Conservation (phyloP, 352 stramenopile genomes). For the Phytophthora meadii region DNA sequence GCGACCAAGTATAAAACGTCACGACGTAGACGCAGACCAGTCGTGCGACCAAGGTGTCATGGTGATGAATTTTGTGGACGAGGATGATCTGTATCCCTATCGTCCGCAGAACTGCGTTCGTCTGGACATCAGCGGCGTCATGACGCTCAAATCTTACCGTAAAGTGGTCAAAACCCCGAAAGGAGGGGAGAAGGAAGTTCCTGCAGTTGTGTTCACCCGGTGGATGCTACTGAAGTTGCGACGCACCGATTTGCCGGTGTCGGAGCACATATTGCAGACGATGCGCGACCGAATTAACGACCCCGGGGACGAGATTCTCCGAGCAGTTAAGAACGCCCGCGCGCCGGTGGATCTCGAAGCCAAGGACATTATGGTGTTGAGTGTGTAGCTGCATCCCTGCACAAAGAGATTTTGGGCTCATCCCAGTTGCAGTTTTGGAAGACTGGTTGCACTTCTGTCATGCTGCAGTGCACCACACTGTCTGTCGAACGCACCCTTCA, state of each 20-base stretch:
- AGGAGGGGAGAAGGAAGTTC: slow-evolving; percentile 31
- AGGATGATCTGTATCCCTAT: slow-evolving; percentile 50
- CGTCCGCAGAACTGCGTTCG: slow-evolving; percentile 32
- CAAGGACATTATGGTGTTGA: slow-evolving; percentile 28
- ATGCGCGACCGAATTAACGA: slow-evolving; percentile 46
- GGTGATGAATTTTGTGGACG: slow-evolving; percentile 45
- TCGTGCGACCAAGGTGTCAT: slow-evolving; percentile 37
- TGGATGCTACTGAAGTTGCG: slow-evolving; percentile 42
- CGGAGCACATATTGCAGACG: slow-evolving; percentile 30
- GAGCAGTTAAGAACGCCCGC: slow-evolving; percentile 24
- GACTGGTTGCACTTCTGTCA: background rate
- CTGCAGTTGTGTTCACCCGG: slow-evolving; percentile 34
- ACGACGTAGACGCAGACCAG: slow-evolving; percentile 10
- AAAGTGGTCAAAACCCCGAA: slow-evolving; percentile 28
- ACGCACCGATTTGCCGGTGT: slow-evolving; percentile 25
- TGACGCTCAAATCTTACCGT: slow-evolving; percentile 41
- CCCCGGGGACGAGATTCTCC: slow-evolving; percentile 37
- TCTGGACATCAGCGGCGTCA: slow-evolving; percentile 39
- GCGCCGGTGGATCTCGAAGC: slow-evolving; percentile 22
- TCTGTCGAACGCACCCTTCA: too few species aligned
- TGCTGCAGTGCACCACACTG: too few species aligned
- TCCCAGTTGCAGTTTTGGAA: slow-evolving; percentile 8
- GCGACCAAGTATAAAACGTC: slow-evolving; percentile 1
- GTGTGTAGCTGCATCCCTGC: slow-evolving; percentile 1
- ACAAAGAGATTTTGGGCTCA: background rate